Conservation (phyloP, 305 asterid genomes). For the Fraxinus platypoda region DNA sequence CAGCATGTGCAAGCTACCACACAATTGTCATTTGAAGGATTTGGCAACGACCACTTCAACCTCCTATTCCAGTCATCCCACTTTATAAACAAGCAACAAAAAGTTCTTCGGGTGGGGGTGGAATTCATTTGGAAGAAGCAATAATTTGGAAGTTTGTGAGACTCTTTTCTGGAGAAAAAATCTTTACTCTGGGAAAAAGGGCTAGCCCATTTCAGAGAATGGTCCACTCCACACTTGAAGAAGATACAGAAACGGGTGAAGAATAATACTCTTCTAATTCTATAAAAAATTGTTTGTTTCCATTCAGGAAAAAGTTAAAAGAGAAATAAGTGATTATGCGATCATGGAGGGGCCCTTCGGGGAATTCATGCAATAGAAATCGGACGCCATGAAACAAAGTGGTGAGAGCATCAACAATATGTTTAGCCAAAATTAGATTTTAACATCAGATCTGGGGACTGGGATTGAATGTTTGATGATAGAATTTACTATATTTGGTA, state of each 20-base stretch:
- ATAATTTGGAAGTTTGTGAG: slow-evolving; percentile 4
- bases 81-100: slow-evolving; percentile 6
- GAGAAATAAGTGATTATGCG: slow-evolving; percentile 7
- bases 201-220: slow-evolving; percentile 6
- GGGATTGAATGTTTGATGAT: not conserved
- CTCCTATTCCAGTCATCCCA: not conserved
- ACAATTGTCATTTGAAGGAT: not conserved
- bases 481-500: slow-evolving; percentile 15
- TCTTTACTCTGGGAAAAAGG: not conserved
- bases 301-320: slow-evolving; percentile 16
- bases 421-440: slow-evolving; percentile 19
- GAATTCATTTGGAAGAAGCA: not conserved
- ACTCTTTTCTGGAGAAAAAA: not conserved
- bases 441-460: not conserved
- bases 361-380: slow-evolving; percentile 21
- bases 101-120: slow-evolving; percentile 3
- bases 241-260: slow-evolving; percentile 16
- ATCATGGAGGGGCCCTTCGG: slow-evolving; percentile 30
- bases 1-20: not conserved
- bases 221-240: slow-evolving; percentile 24
- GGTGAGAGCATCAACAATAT: slow-evolving; percentile 8
- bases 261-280: slow-evolving; percentile 20
- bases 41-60: not conserved
- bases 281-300: slow-evolving; percentile 35
- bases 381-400: slow-evolving; percentile 20